phyloP scores from a whole-genome alignment of 306 rosid species.

The Pterocarpus santalinus region DNA sequence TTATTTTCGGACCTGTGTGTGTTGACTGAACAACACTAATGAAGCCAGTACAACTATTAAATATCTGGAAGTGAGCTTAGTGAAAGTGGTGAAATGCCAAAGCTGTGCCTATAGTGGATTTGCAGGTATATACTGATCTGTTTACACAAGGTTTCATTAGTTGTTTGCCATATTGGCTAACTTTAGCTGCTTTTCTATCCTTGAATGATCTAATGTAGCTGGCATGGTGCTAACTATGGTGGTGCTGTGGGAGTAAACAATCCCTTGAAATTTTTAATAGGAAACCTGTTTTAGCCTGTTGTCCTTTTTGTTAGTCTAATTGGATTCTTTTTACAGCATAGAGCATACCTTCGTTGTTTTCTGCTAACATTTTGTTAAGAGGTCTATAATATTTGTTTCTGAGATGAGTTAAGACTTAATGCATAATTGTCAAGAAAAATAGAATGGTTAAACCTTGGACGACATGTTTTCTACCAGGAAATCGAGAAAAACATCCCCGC shows the following conservation, averaged over 20 bases:
- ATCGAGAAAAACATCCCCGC: slow-evolving; percentile 79
- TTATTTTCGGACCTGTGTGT: background rate
- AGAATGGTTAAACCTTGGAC: slow-evolving; percentile 29
- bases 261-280: background rate
- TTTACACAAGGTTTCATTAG: slow-evolving; percentile 3
- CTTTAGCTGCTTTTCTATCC: background rate
- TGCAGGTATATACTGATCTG: background rate
- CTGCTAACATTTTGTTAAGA: background rate
- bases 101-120: background rate
- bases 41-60: background rate
- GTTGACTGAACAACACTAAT: slow-evolving; percentile 8
- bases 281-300: too few species aligned
- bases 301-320: background rate
- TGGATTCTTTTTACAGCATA: background rate
- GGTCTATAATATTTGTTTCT: background rate
- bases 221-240: background rate
- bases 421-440: background rate
- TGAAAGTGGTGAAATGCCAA: slow-evolving; percentile 6
- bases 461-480: slow-evolving; percentile 59
- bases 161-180: background rate
- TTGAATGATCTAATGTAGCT: background rate
- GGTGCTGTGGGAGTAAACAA: background rate
- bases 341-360: background rate
- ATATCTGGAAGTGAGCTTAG: background rate
- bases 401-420: background rate